phyloP scores from a whole-genome alignment of 495 filamentous ascomycete species.

The Hyaloscypha hepaticicola region DNA sequence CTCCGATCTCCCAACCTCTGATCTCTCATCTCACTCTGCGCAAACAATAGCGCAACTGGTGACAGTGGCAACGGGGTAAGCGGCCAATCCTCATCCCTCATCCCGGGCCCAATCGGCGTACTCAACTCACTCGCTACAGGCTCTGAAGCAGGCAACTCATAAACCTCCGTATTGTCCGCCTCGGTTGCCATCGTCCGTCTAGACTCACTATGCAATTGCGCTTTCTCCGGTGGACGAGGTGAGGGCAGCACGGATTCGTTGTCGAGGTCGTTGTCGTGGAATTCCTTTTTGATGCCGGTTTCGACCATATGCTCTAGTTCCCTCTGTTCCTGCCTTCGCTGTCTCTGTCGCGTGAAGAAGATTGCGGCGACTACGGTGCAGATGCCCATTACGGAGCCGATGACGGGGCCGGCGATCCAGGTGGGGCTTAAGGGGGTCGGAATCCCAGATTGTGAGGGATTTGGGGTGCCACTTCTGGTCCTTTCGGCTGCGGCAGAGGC shows the following conservation, averaged over 20 bases:
- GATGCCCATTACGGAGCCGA: conserved; percentile 24
- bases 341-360: conserved; percentile 24
- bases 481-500: too few species aligned
- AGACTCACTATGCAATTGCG: conserved; percentile 17
- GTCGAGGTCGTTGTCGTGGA: background rate
- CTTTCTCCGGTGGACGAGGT: background rate
- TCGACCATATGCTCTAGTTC: background rate
- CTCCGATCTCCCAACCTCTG: conserved; percentile 7
- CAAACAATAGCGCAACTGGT: conserved; percentile 23
- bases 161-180: conserved; percentile 17
- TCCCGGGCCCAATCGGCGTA: conserved; percentile 4
- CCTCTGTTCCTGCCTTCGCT: background rate
- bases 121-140: conserved; percentile 25
- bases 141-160: conserved; percentile 24
- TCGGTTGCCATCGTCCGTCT: conserved; percentile 1
- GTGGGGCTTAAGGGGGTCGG: background rate
- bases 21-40: conserved; percentile 23
- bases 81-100: conserved; percentile 16
- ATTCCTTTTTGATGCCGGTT: background rate
- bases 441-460: background rate
- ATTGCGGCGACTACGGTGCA: conserved; percentile 24
- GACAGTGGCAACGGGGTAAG: conserved; percentile 19
- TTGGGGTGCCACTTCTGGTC: background rate
- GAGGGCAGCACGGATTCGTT: background rate
- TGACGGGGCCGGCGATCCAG: conserved; percentile 25